Base-by-base conservation (phyloP, 768 basidiomycete genomes). In the Mycena alexandri region DNA sequence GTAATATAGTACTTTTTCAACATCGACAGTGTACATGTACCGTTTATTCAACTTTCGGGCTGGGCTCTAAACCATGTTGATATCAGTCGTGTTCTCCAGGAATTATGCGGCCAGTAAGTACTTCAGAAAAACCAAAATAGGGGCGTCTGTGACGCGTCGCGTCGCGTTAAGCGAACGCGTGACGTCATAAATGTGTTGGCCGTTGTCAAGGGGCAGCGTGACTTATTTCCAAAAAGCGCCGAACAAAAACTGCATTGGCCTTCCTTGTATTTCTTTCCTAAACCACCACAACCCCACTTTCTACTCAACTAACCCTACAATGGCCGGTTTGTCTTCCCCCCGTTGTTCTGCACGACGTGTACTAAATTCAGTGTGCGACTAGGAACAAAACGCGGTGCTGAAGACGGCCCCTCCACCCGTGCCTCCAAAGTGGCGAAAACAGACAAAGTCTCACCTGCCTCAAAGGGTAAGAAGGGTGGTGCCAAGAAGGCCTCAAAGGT, bases 341-440 rank as follows among this genome's bases (percentile, higher is more conserved):
- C n/a, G n/a, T n/a, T n/a, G n/a, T 16, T 12, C 24, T 41, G 25
- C 33, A 13, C 1, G n/a, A 24, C 12, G 3, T 25, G 8, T 22
- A n/a, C 66, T 61, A 11, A 54, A 17, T n/a, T n/a, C 25, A 33
- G 22, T 29, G 33, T 51, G 38, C 41, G 12, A 24, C 10, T 38
- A 67, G 82, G 83, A 71, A 83, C 78, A 52, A 88, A 88, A 74
- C 82, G 88, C 57, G 70, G 81, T 60, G 80, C 85, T 34, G 79
- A 81, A 9, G 63, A 76, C 11, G 76, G 72, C 16, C 66, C 76
- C 13, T 78, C 77, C 66, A 80, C 86, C 21, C 83, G 86, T 66
- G 80, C 84, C 46, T 79, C 85, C 44, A 89, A 89, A 75, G 79
- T 79, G 0, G 79, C 86, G 9, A 90, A 85, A 76, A 86, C 83